Percentiles rank a stretch among this genome's conserved stretches.
These are phyloP conservation scores for Botryotinia globosa DNA, from an alignment of 2,329 filamentous ascomycete species.

Conservation along the genomic window DNA sequence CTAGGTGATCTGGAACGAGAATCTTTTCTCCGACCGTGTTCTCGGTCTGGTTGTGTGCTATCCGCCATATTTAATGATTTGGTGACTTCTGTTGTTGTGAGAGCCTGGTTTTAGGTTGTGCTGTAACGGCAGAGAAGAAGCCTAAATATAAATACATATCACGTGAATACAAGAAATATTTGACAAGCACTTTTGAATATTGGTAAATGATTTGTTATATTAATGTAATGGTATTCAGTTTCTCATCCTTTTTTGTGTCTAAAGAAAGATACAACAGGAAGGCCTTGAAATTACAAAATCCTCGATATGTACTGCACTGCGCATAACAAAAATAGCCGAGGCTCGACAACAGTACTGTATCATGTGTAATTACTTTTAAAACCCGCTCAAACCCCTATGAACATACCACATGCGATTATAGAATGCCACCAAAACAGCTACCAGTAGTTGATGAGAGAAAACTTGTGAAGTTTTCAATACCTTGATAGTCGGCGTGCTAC, in stretches of 20 bases:
- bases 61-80: conserved; percentile 18
- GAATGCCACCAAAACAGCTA: background rate
- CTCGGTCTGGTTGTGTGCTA: background rate
- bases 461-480: background rate
- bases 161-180: background rate
- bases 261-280: background rate
- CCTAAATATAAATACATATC: background rate
- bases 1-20: conserved; percentile 23
- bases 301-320: background rate
- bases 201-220: background rate
- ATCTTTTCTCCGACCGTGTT: conserved; percentile 12
- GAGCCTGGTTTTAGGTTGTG: background rate
- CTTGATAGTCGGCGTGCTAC: background rate
- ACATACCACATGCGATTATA: background rate
- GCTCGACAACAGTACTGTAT: background rate
- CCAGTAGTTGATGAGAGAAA: background rate
- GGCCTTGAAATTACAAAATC: background rate
- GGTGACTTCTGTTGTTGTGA: background rate
- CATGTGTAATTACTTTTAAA: background rate
- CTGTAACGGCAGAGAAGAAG: background rate
- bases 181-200: background rate
- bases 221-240: background rate
- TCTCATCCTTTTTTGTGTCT: background rate
- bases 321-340: background rate
- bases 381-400: background rate